Conservation (phyloP, 371 early-diverging fungal species). For the Mortierella sp. region DNA sequence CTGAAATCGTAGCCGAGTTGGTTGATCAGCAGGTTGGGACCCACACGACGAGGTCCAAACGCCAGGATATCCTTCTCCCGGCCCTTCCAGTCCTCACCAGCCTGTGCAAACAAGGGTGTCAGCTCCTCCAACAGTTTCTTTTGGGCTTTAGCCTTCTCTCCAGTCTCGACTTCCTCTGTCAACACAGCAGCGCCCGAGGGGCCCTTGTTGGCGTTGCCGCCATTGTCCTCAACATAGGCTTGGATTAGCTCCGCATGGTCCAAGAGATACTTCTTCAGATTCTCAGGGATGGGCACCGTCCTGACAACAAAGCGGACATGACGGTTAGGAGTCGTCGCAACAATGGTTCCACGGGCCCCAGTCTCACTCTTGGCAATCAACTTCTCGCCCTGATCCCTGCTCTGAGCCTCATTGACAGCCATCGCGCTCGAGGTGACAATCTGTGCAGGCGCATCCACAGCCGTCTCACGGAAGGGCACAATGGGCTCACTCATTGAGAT, state of each 20-base stretch:
- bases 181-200: neutral
- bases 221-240: constrained; percentile 64
- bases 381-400: constrained; percentile 61
- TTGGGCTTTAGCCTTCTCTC: constrained; percentile 27
- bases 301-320: constrained; percentile 79
- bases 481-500: constrained; percentile 95
- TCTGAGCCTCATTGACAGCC: constrained; percentile 58
- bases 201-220: constrained; percentile 18
- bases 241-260: constrained; percentile 75
- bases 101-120: constrained; percentile 47
- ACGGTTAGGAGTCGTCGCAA: constrained; percentile 76
- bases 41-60: constrained; percentile 88
- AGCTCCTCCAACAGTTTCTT: constrained; percentile 35
- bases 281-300: constrained; percentile 85
- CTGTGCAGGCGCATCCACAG: constrained; percentile 60
- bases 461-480: constrained; percentile 98
- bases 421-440: constrained; percentile 40
- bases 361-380: constrained; percentile 51
- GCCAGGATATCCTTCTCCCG: constrained; percentile 71
- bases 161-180: neutral
- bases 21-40: constrained; percentile 92
- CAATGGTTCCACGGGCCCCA: constrained; percentile 78
- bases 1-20: constrained; percentile 64
- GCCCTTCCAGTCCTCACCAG: constrained; percentile 60
- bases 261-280: constrained; percentile 73